Conservation (phyloP, 768 basidiomycete species). For the Termitomyces sp. region DNA sequence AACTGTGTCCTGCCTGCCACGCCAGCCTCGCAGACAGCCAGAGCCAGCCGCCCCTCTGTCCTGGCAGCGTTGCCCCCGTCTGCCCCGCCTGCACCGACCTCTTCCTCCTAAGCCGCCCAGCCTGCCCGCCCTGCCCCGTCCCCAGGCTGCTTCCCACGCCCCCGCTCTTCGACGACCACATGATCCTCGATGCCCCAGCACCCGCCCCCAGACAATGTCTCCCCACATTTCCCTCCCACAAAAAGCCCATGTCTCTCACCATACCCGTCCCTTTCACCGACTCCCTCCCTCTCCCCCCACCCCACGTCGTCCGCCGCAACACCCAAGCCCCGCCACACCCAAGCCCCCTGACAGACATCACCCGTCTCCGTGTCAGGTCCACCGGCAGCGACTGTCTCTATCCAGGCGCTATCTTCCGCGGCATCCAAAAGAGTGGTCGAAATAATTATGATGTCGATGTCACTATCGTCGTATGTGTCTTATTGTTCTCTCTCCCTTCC, state of each 20-base stretch:
- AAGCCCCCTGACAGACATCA: conserved; percentile 69
- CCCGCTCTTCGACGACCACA: conserved; percentile 27
- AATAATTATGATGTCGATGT: conserved; percentile 95
- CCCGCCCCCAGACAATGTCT: too few relatives aligned
- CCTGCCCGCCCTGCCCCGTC: conserved; percentile 20
- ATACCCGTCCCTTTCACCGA: conserved; percentile 18
- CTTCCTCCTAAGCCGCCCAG: conserved; percentile 20
- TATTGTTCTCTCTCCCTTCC: conserved; percentile 6
- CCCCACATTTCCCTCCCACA: background rate
- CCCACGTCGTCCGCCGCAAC: conserved; percentile 16
- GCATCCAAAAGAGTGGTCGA: conserved; percentile 91
- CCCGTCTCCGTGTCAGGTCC: conserved; percentile 67
- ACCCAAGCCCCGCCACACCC: conserved; percentile 19
- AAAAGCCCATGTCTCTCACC: conserved; percentile 18
- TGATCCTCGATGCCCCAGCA: conserved; percentile 23
- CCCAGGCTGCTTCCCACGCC: conserved; percentile 22
- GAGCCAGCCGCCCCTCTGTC: conserved; percentile 15
- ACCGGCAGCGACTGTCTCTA: conserved; percentile 76
- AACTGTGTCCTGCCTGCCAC: conserved; percentile 42
- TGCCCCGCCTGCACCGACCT: conserved; percentile 45
- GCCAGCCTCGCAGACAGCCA: conserved; percentile 32
- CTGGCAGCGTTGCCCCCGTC: conserved; percentile 30
- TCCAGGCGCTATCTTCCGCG: conserved; percentile 84
- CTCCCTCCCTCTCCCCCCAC: conserved; percentile 9
- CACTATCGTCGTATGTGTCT: conserved; percentile 74